Evolutionary conservation across 192 early-diverging fungal species (phyloP).

Genomic region (Coemansia sp.): DNA sequence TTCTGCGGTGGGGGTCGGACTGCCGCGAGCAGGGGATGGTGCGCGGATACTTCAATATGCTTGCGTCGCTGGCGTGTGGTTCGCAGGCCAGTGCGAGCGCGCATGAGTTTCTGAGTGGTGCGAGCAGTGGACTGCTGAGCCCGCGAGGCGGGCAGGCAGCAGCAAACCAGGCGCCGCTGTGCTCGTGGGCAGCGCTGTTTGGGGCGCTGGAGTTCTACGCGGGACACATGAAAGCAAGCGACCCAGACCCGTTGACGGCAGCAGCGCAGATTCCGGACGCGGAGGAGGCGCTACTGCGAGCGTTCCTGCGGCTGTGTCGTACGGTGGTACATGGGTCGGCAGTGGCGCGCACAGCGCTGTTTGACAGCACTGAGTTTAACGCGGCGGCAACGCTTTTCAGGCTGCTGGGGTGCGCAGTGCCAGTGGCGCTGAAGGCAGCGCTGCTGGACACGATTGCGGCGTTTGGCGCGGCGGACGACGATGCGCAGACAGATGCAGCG

Average conservation of each 20-base stretch:
- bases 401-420: conserved; percentile 77
- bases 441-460: conserved; percentile 78
- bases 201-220: conserved; percentile 70
- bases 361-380: conserved; percentile 65
- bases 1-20: conserved; percentile 64
- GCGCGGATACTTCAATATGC: conserved; percentile 75
- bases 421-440: conserved; percentile 77
- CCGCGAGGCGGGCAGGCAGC: conserved; percentile 37
- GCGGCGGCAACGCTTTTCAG: conserved; percentile 72
- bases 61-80: conserved; percentile 81
- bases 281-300: conserved; percentile 70
- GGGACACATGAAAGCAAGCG: conserved; percentile 46
- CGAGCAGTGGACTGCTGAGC: conserved; percentile 26
- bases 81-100: conserved; percentile 61
- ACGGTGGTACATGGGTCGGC: conserved; percentile 78
- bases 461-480: conserved; percentile 61
- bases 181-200: conserved; percentile 82
- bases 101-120: conserved; percentile 56
- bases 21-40: conserved; percentile 62
- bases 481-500: conserved; percentile 24
- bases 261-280: conserved; percentile 62
- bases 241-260: conserved; percentile 23
- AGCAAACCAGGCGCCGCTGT: conserved; percentile 52
- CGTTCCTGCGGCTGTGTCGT: conserved; percentile 74
- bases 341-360: conserved; percentile 65